phyloP scores from a whole-genome alignment of 2,329 filamentous ascomycete genomes.

The Lecanicillium sp. region DNA sequence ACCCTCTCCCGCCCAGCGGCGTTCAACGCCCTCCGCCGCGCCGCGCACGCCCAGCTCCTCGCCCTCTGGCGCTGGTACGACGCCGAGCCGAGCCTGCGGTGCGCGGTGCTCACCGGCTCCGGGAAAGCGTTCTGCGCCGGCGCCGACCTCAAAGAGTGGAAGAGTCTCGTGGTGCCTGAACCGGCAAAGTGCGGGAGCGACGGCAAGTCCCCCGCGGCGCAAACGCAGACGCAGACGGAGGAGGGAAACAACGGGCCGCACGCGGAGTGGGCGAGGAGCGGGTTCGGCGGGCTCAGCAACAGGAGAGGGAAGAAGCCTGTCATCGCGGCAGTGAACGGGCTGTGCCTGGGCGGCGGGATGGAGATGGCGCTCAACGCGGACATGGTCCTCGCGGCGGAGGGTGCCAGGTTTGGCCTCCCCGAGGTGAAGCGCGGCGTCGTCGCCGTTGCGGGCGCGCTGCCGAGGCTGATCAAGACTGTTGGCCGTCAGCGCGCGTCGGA shows the following conservation, averaged over 20 bases:
- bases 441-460: conserved; percentile 64
- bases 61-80: conserved; percentile 56
- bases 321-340: conserved; percentile 69
- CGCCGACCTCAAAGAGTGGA: conserved; percentile 62
- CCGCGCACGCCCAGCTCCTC: conserved; percentile 44
- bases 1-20: conserved; percentile 53
- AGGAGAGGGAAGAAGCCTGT: conserved; percentile 67
- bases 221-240: background rate
- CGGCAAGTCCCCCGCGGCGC: conserved; percentile 9
- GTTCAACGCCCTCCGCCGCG: conserved; percentile 51
- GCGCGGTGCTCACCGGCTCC: conserved; percentile 56
- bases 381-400: conserved; percentile 55
- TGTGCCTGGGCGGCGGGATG: conserved; percentile 69
- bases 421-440: conserved; percentile 67
- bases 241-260: too few species aligned
- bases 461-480: conserved; percentile 58
- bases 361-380: conserved; percentile 73
- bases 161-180: too few species aligned
- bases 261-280: conserved; percentile 34
- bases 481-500: conserved; percentile 65
- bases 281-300: conserved; percentile 62
- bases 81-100: conserved; percentile 51
- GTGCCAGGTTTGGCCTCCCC: conserved; percentile 61
- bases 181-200: too few species aligned
- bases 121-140: conserved; percentile 64